phyloP scores from a whole-genome alignment of 1,139 yeast species.

The Lodderomyces elongisporus region DNA sequence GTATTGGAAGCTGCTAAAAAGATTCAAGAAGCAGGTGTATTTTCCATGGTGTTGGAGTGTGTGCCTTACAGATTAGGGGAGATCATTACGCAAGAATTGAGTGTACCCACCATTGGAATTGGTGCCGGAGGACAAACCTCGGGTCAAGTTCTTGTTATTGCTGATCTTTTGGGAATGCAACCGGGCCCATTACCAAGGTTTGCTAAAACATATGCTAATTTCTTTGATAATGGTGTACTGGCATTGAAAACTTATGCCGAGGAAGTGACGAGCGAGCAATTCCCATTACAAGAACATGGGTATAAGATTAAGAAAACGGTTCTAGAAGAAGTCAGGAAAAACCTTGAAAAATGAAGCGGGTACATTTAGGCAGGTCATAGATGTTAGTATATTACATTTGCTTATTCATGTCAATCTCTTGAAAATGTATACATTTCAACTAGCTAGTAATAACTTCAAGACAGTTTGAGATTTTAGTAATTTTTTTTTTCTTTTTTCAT shows the following conservation, averaged over 20 bases:
- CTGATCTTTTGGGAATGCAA: constrained; percentile 77
- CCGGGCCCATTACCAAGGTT: constrained; percentile 57
- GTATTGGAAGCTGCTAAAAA: constrained; percentile 64
- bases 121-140: constrained; percentile 87
- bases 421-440: too few species aligned
- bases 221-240: constrained; percentile 44
- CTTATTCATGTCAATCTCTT: too few species aligned
- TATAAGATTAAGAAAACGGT: constrained; percentile 68
- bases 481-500: too few species aligned
- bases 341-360: too few species aligned
- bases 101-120: constrained; percentile 86
- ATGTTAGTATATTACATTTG: too few species aligned
- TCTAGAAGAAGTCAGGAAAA: constrained; percentile 41
- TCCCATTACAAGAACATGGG: constrained; percentile 67
- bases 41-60: constrained; percentile 75
- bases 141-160: constrained; percentile 87
- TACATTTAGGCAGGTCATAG: too few species aligned
- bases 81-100: constrained; percentile 52
- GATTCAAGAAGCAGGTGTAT: constrained; percentile 74
- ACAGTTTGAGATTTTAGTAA: too few species aligned
- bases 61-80: constrained; percentile 74
- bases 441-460: too few species aligned
- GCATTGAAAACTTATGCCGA: constrained; percentile 51
- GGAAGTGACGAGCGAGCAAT: constrained; percentile 52
- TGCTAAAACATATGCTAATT: constrained; percentile 62